Conservation (phyloP, 257 asterid genomes). For the Penstemon davidsonii region DNA sequence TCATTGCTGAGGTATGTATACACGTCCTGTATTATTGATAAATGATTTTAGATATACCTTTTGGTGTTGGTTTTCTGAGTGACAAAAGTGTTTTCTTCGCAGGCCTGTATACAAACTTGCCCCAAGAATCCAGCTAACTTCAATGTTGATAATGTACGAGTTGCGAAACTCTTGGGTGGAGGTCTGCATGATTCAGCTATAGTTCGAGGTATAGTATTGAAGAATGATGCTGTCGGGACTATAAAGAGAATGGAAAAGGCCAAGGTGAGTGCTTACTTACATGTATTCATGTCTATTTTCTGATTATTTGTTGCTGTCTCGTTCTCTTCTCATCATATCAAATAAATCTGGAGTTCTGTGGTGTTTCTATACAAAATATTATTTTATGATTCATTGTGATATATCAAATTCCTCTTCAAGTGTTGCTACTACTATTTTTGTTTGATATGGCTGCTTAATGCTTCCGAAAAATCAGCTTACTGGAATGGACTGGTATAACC, state of each 20-base stretch:
- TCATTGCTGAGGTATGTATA: constrained; percentile 68
- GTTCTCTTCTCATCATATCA: background rate
- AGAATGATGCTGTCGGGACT: constrained; percentile 81
- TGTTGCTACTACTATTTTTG: constrained; percentile 10
- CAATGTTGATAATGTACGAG: constrained; percentile 95
- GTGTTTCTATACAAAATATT: background rate
- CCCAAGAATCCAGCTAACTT: constrained; percentile 89
- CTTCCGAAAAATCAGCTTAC: constrained; percentile 6
- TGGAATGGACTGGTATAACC: constrained; percentile 11
- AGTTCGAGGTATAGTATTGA: constrained; percentile 85
- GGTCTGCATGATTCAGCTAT: constrained; percentile 74
- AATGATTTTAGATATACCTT: background rate
- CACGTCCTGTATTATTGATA: constrained; percentile 11
- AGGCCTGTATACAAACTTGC: constrained; percentile 98
- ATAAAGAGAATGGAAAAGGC: constrained; percentile 89
- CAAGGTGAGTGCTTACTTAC: constrained; percentile 50
- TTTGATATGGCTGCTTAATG: constrained; percentile 3
- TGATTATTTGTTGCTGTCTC: background rate
- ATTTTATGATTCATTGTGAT: constrained; percentile 5
- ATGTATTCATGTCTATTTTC: background rate
- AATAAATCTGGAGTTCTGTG: background rate
- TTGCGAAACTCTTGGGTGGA: constrained; percentile 92
- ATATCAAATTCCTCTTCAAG: background rate
- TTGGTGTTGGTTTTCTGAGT: constrained; percentile 7
- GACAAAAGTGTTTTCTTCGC: constrained; percentile 22